Evolutionary conservation across 1,284 basidiomycete species (phyloP).

Genomic region (Acaromyces ingoldii): DNA sequence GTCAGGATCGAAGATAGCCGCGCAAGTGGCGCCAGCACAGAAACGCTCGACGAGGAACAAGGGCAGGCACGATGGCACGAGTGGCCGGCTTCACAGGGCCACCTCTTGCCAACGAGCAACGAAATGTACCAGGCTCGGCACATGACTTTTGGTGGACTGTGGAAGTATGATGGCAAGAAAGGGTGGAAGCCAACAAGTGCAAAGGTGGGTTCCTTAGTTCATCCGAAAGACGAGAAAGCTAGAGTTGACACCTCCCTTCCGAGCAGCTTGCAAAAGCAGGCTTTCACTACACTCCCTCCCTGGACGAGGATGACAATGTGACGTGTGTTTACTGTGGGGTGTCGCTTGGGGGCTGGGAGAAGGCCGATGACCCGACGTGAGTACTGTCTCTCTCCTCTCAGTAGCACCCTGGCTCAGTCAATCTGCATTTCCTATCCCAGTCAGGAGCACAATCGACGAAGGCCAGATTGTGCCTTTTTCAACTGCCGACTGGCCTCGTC

Average conservation of each 20-base stretch:
- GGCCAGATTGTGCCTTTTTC: conserved; percentile 48
- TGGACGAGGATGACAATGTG: conserved; percentile 38
- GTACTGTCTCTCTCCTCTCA: conserved; percentile 1
- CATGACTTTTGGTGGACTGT: conserved; percentile 41
- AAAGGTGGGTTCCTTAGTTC: conserved; percentile 15
- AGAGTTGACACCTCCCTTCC: neutral
- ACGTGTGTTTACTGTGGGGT: conserved; percentile 48
- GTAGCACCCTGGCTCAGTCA: neutral
- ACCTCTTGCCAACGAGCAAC: conserved; percentile 38
- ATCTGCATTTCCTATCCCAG: neutral
- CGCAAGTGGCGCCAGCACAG: too few species aligned
- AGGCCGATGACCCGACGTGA: conserved; percentile 45
- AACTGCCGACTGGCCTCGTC: too few species aligned
- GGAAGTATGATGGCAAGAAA: conserved; percentile 48
- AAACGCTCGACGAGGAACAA: too few species aligned
- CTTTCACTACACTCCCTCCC: conserved; percentile 40
- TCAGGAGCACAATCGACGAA: conserved; percentile 43
- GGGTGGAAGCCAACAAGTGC: conserved; percentile 51
- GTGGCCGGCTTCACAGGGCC: conserved; percentile 20
- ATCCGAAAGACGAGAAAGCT: neutral
- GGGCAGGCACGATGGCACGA: conserved; percentile 14
- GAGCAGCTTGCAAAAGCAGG: conserved; percentile 45
- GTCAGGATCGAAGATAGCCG: conserved; percentile 25
- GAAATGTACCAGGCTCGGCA: conserved; percentile 38
- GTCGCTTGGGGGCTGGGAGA: conserved; percentile 48